A percentile compares a stretch with the other conserved stretches of the same genome.
Evolutionary conservation across 345 rosid genomes (phyloP).

Genomic region (Eucalyptus pumila): DNA sequence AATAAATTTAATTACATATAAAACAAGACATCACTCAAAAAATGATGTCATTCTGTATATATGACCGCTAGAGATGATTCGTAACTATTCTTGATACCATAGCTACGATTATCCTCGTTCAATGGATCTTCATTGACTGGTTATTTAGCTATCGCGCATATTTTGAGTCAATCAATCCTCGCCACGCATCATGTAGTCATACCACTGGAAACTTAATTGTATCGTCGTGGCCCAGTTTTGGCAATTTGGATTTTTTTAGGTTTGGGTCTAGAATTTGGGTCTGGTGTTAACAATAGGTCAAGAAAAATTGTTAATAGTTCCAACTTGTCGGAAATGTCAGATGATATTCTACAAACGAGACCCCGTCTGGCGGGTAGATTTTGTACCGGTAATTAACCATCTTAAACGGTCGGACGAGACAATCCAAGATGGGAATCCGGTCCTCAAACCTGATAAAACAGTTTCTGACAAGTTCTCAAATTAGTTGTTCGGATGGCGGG

Average conservation of each 20-base stretch:
- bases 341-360: neutral
- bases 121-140: neutral
- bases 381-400: neutral
- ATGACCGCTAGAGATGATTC: neutral
- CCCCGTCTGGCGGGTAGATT: neutral
- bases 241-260: neutral
- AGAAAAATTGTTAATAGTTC: neutral
- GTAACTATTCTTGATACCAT: neutral
- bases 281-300: neutral
- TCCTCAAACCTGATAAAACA: neutral
- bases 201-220: neutral
- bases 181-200: neutral
- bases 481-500: neutral
- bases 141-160: neutral
- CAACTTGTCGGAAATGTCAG: neutral
- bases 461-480: neutral
- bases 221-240: neutral
- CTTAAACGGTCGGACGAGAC: neutral
- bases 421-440: neutral
- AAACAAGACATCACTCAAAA: neutral
- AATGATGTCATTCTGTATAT: neutral
- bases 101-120: neutral
- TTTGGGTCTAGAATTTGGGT: neutral
- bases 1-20: neutral
- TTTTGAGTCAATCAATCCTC: neutral